Evolutionary conservation across 805 yeast species (phyloP), one percentile per base, ranked within the genome.

Genomic region (Yarrowia keelungensis): DNA sequence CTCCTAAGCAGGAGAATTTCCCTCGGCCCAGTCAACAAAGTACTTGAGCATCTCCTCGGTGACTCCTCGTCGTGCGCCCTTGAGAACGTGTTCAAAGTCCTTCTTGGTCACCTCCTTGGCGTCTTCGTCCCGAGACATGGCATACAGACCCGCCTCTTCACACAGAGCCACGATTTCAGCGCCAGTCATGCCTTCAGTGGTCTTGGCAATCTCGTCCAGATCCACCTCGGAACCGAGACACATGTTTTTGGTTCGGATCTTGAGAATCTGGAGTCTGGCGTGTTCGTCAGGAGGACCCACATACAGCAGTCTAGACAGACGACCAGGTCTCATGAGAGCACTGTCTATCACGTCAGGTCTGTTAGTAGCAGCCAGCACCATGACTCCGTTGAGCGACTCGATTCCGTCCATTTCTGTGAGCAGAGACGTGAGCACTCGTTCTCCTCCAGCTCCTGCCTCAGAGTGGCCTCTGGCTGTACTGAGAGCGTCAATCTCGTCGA

Each of bases 391-490:
- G 73, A 95, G 80, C 70, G 93, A 97, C 77, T 95, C 99, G 16
- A 95, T 94, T 75, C 99, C 99, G 76, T 95, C 99, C 73, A 95
- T 90, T 78, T 95, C 99, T 75, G 94, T 95, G 73, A 95, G 83
- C 72, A 95, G 80, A 0, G 98, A 90, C 1, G 98, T 94, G 70
- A 95, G 80, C 0, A 95, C 98, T 73, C 96, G 89, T 71, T 87
- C 91, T 0, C 94, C 86, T 2, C 81, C 81, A 19, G 89, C 84
- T 0, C 92, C 88, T 0, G 87, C 80, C 16, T 80, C 84, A 2
- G 84, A 81, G 22, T 87, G 90, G 1, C 78, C 78, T 73, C 99
- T 82, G 67, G 89, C 89, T 0, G 90, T 86, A 5, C 97, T 88
- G 46, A 95, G 80, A 0, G 99, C 98, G 79, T 95, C 99, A 64